Percentiles rank a stretch among this genome's conserved stretches.
These are phyloP conservation scores for Solanum chiquidenum DNA, from an alignment of 257 asterid genomes.

Conservation along the genomic window DNA sequence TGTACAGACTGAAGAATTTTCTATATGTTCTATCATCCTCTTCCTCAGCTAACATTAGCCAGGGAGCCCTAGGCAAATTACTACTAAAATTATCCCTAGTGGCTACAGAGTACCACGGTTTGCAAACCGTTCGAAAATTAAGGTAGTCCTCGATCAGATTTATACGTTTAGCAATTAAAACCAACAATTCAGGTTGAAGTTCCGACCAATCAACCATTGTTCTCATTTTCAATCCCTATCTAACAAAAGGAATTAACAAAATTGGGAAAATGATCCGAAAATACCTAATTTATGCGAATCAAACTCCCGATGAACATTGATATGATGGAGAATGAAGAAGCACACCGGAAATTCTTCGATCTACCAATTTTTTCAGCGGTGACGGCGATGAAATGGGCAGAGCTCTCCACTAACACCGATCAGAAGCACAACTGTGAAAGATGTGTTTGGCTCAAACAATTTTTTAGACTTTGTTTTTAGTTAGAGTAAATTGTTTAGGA, in stretches of 20 bases:
- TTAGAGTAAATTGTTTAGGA: neutral
- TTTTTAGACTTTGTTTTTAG: neutral
- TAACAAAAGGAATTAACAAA: neutral
- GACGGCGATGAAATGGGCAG: neutral
- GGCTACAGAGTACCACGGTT: neutral
- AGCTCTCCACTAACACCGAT: neutral
- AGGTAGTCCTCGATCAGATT: neutral
- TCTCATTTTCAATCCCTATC: neutral
- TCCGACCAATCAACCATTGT: neutral
- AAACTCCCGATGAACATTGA: neutral
- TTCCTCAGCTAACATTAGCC: neutral
- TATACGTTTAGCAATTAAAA: neutral
- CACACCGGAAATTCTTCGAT: neutral
- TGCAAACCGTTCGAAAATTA: neutral
- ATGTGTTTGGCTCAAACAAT: neutral
- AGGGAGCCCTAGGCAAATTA: neutral
- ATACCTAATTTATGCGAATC: neutral
- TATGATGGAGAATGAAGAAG: neutral
- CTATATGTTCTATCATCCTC: neutral
- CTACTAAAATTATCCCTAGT: neutral
- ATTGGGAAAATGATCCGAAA: neutral
- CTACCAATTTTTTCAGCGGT: neutral
- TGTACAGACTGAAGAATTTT: neutral
- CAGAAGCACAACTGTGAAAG: neutral
- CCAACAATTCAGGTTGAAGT: neutral